phyloP scores from a whole-genome alignment of 306 rosid species.

The Begonia loranthoides region DNA sequence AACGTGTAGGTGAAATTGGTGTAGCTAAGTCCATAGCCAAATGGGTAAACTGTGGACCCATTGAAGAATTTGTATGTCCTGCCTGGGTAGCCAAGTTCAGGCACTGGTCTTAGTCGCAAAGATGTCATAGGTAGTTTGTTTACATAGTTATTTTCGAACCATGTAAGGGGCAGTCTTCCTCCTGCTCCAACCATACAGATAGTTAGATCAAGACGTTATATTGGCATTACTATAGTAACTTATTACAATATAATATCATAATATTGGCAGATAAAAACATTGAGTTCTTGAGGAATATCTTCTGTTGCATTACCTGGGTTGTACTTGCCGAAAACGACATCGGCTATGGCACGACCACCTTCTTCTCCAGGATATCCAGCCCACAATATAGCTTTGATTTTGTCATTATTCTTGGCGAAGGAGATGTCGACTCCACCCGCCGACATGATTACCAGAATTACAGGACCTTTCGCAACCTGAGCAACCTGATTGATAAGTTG shows the following conservation, averaged over 20 bases:
- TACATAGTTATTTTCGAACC: slow-evolving; percentile 15
- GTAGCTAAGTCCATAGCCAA: slow-evolving; percentile 25
- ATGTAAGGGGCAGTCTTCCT: slow-evolving; percentile 29
- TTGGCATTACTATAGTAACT: background rate
- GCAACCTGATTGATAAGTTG: slow-evolving; percentile 51
- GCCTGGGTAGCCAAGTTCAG: slow-evolving; percentile 19
- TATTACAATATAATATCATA: background rate
- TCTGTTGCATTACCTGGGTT: slow-evolving; percentile 14
- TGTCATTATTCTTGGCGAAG: slow-evolving; percentile 29
- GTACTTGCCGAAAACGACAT: slow-evolving; percentile 14
- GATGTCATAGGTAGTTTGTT: slow-evolving; percentile 18
- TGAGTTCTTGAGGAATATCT: too few species aligned
- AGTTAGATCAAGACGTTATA: background rate
- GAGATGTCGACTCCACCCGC: slow-evolving; percentile 66
- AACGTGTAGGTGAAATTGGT: slow-evolving; percentile 11
- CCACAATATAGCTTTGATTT: slow-evolving; percentile 38
- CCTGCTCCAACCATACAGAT: slow-evolving; percentile 7
- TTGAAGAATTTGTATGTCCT: slow-evolving; percentile 25
- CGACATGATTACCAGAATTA: slow-evolving; percentile 57
- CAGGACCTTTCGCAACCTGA: slow-evolving; percentile 34
- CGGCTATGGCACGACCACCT: slow-evolving; percentile 20
- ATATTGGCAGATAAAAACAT: background rate
- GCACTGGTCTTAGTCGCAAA: slow-evolving; percentile 18
- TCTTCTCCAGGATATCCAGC: slow-evolving; percentile 20
- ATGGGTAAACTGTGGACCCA: slow-evolving; percentile 21